A percentile compares a stretch with the other conserved stretches of the same genome.
Evolutionary conservation across 116 monocot species (phyloP).

Genomic region (Iris pallida): DNA sequence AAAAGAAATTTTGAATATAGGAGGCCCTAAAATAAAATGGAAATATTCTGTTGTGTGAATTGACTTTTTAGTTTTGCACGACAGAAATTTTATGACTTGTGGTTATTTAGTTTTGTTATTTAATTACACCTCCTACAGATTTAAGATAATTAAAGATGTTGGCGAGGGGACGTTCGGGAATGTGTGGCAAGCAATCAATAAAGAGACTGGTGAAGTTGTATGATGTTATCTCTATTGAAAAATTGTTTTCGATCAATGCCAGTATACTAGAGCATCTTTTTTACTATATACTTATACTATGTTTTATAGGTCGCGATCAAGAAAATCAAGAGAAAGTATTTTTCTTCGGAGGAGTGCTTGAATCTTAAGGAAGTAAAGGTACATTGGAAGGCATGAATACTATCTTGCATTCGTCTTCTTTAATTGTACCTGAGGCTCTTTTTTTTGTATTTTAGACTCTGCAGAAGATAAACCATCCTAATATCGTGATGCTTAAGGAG

Average conservation of each 20-base stretch:
- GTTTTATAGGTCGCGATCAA: constrained; percentile 76
- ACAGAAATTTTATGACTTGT: too few relatives aligned
- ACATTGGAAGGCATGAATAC: neutral
- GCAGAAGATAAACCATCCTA: constrained; percentile 87
- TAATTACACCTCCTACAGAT: constrained; percentile 25
- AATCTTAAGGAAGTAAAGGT: constrained; percentile 95
- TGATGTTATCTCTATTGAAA: constrained; percentile 6
- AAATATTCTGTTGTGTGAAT: too few relatives aligned
- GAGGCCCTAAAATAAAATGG: too few relatives aligned
- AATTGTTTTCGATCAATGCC: neutral
- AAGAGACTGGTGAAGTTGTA: constrained; percentile 71
- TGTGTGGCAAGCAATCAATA: constrained; percentile 78
- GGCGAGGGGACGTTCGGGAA: constrained; percentile 82
- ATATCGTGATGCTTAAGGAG: constrained; percentile 95
- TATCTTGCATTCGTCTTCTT: neutral
- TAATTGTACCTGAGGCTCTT: neutral
- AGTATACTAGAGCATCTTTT: neutral
- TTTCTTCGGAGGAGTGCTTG: constrained; percentile 95
- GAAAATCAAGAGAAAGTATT: constrained; percentile 98
- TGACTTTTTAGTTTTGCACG: too few relatives aligned
- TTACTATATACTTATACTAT: neutral
- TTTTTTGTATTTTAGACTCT: constrained; percentile 50
- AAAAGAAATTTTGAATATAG: too few relatives aligned
- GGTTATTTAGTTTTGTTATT: too few relatives aligned
- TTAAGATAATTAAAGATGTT: constrained; percentile 76